A percentile compares a stretch with the other conserved stretches of the same genome.
These are phyloP conservation scores for Bipolaris bicolor DNA, from an alignment of 2,329 filamentous ascomycete genomes.

Conservation along the genomic window DNA sequence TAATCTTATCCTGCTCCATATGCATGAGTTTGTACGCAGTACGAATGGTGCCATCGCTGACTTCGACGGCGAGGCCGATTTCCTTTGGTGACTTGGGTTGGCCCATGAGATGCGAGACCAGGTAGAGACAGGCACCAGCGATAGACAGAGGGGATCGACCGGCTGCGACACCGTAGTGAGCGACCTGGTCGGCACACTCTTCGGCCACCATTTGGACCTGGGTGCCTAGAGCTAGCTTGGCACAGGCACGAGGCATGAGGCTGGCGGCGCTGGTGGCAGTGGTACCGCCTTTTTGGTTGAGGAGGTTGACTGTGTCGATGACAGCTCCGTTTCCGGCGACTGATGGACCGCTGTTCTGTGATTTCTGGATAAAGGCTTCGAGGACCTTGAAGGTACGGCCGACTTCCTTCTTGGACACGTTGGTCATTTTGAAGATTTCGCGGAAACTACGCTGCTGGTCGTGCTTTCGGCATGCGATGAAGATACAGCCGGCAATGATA, in stretches of 20 bases:
- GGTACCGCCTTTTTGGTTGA: conserved; percentile 62
- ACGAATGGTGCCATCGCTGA: conserved; percentile 96
- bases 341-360: conserved; percentile 47
- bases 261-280: conserved; percentile 80
- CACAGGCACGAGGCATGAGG: conserved; percentile 89
- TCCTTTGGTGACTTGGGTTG: conserved; percentile 81
- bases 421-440: conserved; percentile 91
- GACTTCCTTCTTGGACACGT: conserved; percentile 96
- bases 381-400: conserved; percentile 92
- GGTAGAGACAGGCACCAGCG: conserved; percentile 95
- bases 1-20: conserved; percentile 72
- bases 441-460: conserved; percentile 87
- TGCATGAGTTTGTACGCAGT: conserved; percentile 93
- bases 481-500: conserved; percentile 94
- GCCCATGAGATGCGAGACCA: conserved; percentile 86
- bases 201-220: conserved; percentile 80
- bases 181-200: conserved; percentile 78
- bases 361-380: conserved; percentile 82
- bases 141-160: conserved; percentile 93
- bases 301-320: conserved; percentile 64
- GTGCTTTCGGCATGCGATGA: conserved; percentile 93
- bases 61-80: conserved; percentile 82
- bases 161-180: conserved; percentile 78
- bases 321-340: conserved; percentile 49
- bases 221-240: conserved; percentile 76